Evolutionary conservation across 306 rosid species (phyloP).

Genomic region (Medicago lupulina): DNA sequence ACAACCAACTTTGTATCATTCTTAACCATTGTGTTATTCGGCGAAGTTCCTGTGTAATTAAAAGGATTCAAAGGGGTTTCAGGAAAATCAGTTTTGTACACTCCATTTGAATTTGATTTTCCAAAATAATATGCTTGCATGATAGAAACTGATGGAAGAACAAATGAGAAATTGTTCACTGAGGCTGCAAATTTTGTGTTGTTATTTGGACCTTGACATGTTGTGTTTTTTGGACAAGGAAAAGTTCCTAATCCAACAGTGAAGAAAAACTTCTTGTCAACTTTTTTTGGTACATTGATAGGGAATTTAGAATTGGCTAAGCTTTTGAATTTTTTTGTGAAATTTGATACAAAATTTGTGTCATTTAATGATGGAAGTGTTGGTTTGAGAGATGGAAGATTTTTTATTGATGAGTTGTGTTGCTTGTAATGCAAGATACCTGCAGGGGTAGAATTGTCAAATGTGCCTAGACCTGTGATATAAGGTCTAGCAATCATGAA

Average conservation of each 20-base stretch:
- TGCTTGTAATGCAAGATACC: slow-evolving; percentile 67
- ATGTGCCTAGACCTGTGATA: slow-evolving; percentile 60
- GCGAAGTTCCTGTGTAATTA: slow-evolving; percentile 82
- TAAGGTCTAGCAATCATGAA: slow-evolving; percentile 72
- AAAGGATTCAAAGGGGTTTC: slow-evolving; percentile 54
- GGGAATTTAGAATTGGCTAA: slow-evolving; percentile 64
- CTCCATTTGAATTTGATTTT: slow-evolving; percentile 51
- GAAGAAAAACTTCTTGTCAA: slow-evolving; percentile 66
- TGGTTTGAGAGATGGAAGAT: slow-evolving; percentile 54
- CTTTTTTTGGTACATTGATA: slow-evolving; percentile 65
- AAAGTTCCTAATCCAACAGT: slow-evolving; percentile 73
- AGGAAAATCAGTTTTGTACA: slow-evolving; percentile 73
- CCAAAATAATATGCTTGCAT: slow-evolving; percentile 62
- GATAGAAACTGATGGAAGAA: slow-evolving; percentile 67
- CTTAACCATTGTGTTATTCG: slow-evolving; percentile 64
- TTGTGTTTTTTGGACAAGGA: slow-evolving; percentile 73
- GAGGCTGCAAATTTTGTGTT: slow-evolving; percentile 70
- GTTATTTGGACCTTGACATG: slow-evolving; percentile 84
- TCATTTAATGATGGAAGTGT: slow-evolving; percentile 72
- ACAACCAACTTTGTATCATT: slow-evolving; percentile 71
- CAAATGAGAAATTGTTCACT: slow-evolving; percentile 73
- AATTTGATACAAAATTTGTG: slow-evolving; percentile 65
- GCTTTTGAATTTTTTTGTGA: slow-evolving; percentile 56
- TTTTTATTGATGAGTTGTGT: not conserved
- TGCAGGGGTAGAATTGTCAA: slow-evolving; percentile 77